These are phyloP conservation scores for Pseudozyma tsukubaensis DNA, from an alignment of 1,284 basidiomycete species.

Conservation along the genomic window DNA sequence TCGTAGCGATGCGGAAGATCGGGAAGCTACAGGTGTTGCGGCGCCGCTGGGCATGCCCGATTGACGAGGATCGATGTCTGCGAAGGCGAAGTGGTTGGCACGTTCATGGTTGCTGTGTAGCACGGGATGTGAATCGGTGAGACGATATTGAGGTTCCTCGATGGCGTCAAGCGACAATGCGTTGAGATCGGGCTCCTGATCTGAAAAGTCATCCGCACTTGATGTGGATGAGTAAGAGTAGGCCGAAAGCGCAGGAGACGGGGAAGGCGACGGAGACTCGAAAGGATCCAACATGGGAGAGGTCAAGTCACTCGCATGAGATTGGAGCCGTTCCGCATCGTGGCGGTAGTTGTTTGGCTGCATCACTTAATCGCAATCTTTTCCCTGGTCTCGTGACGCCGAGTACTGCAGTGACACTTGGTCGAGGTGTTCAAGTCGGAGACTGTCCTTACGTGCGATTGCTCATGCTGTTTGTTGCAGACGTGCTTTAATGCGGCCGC, in stretches of 20 bases:
- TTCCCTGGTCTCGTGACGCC: background rate
- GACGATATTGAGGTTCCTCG: slow-evolving; percentile 45
- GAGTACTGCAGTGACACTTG: background rate
- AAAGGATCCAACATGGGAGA: slow-evolving; percentile 27
- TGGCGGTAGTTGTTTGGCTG: slow-evolving; percentile 17
- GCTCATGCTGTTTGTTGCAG: too few relatives aligned
- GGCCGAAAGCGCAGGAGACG: slow-evolving; percentile 52
- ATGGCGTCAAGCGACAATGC: slow-evolving; percentile 49
- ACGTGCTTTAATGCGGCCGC: too few relatives aligned
- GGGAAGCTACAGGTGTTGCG: slow-evolving; percentile 37
- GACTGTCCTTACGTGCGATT: too few relatives aligned
- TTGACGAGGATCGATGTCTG: slow-evolving; percentile 34
- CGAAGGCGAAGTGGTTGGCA: slow-evolving; percentile 2
- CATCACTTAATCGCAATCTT: background rate
- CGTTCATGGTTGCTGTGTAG: background rate
- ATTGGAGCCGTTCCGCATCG: slow-evolving; percentile 12
- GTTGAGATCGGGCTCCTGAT: slow-evolving; percentile 44
- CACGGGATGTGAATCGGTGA: slow-evolving; percentile 1
- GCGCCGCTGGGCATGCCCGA: slow-evolving; percentile 30
- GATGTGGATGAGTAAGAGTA: slow-evolving; percentile 49
- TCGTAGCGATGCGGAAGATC: slow-evolving; percentile 26
- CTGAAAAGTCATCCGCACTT: slow-evolving; percentile 36
- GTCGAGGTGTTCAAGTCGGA: too few relatives aligned
- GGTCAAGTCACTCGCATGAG: slow-evolving; percentile 10
- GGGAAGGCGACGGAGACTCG: slow-evolving; percentile 38